Conservation (phyloP, 805 yeast genomes). For the Wickerhamiella bombiphila region DNA sequence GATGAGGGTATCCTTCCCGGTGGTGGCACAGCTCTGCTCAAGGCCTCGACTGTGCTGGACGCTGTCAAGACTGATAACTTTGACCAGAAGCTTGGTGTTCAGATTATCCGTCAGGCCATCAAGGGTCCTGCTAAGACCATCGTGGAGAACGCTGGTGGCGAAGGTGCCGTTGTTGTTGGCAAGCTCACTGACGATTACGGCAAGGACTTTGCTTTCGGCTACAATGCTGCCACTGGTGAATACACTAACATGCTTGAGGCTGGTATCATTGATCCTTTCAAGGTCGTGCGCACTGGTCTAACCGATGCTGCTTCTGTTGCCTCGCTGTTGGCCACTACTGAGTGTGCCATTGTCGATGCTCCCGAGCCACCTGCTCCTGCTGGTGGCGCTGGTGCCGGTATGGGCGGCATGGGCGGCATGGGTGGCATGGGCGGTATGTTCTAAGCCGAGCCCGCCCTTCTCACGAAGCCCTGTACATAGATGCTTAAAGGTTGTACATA, state of each 20-base stretch:
- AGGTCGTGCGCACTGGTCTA: slow-evolving; percentile 90
- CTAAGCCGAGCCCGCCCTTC: too few species aligned
- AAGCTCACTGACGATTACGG: slow-evolving; percentile 48
- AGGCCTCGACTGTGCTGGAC: slow-evolving; percentile 70
- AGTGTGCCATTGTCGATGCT: slow-evolving; percentile 94
- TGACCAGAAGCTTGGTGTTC: slow-evolving; percentile 93
- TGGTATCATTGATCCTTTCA: slow-evolving; percentile 97
- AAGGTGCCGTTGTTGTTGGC: slow-evolving; percentile 93
- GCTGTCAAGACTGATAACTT: slow-evolving; percentile 67
- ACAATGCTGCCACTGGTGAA: slow-evolving; percentile 83
- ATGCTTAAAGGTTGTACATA: too few species aligned
- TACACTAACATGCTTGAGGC: slow-evolving; percentile 90
- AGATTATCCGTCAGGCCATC: slow-evolving; percentile 82
- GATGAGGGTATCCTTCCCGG: slow-evolving; percentile 98
- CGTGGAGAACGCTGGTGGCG: slow-evolving; percentile 93
- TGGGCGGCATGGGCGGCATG: slow-evolving; percentile 54
- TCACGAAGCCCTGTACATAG: too few species aligned
- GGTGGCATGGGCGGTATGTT: slow-evolving; percentile 29
- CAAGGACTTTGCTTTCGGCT: slow-evolving; percentile 74
- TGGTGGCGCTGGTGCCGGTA: slow-evolving; percentile 38
- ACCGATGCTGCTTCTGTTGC: slow-evolving; percentile 98
- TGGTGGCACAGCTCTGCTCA: slow-evolving; percentile 96
- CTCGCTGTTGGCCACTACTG: slow-evolving; percentile 91
- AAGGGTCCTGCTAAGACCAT: slow-evolving; percentile 92
- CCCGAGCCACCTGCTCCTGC: slow-evolving; percentile 59